Base-by-base conservation (phyloP, 345 rosid genomes). In the rapeseed (Brassica napus) region DNA sequence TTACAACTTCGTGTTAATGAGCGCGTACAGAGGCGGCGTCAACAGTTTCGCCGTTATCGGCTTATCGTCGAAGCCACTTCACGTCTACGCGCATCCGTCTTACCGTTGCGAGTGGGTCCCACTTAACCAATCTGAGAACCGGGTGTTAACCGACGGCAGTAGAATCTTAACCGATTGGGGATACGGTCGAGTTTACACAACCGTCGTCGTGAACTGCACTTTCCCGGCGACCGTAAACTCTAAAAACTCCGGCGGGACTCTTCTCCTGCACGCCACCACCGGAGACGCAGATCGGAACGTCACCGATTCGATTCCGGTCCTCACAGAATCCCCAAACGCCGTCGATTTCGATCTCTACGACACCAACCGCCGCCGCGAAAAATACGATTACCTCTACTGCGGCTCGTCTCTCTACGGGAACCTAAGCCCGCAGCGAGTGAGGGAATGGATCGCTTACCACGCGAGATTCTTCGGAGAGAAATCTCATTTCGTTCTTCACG, bases 121-220 rank as follows among this genome's bases (percentile, higher is more conserved):
- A 4, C 11, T 52, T 10, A 63, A 76, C 78, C 84, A 21, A 32
- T 63, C 70, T 7, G 79, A 44, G 69, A 81, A 68, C 65, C 79
- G 82, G 81, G 62, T 82, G 35, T 24, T 81, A 83, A 64, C 88
- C 77, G 71, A 62, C 35, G 88, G 83, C 1, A 76, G 78, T 68
- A 90, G 85, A 83, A 86, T 93, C 76, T 92, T 93, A 39, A 97
- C 98, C 23, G 99, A 95, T 44, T 93, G 99, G 99, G 97, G 98
- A 1, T 91, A 93, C 68, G 99, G 99, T 67, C 86, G 93, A 0
- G 91, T 91, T 39, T 95, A 93, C 89, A 91, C 97, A 4, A 92
- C 86, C 49, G 91, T 92, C 14, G 89, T 94, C 47, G 95, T 94
- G 4, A 94, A 94, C 81, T 94, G 98, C 69, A 92, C 97, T 5